Base-by-base conservation (phyloP, 441 rosid genomes). In the Lepidium campestre region DNA sequence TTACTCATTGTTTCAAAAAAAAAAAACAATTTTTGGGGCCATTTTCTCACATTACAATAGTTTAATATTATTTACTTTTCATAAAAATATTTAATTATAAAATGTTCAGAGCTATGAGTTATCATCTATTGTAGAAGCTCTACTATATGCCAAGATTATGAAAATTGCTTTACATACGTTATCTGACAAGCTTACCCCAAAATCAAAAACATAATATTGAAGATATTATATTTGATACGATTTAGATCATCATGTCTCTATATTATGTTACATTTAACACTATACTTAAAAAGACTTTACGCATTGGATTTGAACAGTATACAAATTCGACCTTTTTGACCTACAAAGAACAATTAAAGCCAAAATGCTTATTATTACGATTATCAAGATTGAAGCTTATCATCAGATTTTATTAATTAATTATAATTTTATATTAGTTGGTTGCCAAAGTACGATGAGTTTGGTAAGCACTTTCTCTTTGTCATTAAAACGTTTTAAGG, bases 241-340 rank as follows among this genome's bases (percentile, higher is more conserved):
- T 46, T 57, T 15, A 49, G 71, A 72, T 72, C 62, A 17, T 49
- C 47, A 49, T 65, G 62, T 72, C 67, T 58, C 56, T 18, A 61
- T 10, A 52, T 58, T 44, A 27, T 11, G 23, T 59, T n/a, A 39
- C 62, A 57, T 23, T 41, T 20, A 65, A 58, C 41, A 34, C 45
- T 50, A 57, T 31, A 57, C 45, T 68, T 56, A 0, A 36, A 0
- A 36, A 56, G 17, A 31, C 1, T 39, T 39, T 64, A 49, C 66
- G 75, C 71, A 65, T 57, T 72, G 55, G 46, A 48, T 48, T 25
- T 6, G 60, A 72, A 57, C 46, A 71, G 75, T 64, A 53, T 31
- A 63, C 37, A 55, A 22, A 41, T 11, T 56, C 56, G 17, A 42
- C 46, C 46, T 45, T 67, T 66, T 67, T 34, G 32, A 44, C 70